Conservation (phyloP, 768 basidiomycete genomes). For the Suillus cothurnatus region DNA sequence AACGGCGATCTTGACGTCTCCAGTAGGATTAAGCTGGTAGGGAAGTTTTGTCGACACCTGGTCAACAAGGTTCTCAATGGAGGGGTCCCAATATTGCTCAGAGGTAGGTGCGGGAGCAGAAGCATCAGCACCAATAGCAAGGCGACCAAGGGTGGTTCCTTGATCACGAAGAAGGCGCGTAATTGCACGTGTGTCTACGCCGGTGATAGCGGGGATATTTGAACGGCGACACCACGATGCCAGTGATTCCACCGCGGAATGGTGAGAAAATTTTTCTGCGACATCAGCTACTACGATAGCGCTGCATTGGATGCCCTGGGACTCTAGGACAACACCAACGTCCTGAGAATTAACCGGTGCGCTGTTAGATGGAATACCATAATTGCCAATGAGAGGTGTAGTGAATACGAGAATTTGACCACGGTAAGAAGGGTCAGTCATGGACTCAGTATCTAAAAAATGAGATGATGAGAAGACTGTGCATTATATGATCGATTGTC, state of each 20-base stretch:
- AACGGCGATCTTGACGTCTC: conserved; percentile 91
- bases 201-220: conserved; percentile 90
- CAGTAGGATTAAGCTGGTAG: conserved; percentile 83
- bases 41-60: conserved; percentile 86
- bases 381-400: conserved; percentile 97
- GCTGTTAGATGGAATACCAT: conserved; percentile 88
- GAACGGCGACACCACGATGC: conserved; percentile 92
- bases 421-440: conserved; percentile 99
- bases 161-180: conserved; percentile 93
- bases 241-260: conserved; percentile 90
- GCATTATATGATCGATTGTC: neutral
- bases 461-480: conserved; percentile 16
- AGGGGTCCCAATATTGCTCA: conserved; percentile 93
- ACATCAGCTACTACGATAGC: conserved; percentile 94
- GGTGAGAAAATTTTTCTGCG: conserved; percentile 93
- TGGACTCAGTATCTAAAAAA: conserved; percentile 91
- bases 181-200: conserved; percentile 97
- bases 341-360: conserved; percentile 72
- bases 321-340: conserved; percentile 89
- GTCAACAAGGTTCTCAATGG: conserved; percentile 88
- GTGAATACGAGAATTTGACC: conserved; percentile 99
- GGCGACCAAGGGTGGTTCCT: conserved; percentile 92
- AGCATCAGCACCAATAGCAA: conserved; percentile 80
- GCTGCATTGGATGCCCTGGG: conserved; percentile 85
- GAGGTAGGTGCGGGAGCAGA: conserved; percentile 57